These are phyloP conservation scores for Hevea brasiliensis DNA, from an alignment of 345 rosid genomes.

Conservation along the genomic window DNA sequence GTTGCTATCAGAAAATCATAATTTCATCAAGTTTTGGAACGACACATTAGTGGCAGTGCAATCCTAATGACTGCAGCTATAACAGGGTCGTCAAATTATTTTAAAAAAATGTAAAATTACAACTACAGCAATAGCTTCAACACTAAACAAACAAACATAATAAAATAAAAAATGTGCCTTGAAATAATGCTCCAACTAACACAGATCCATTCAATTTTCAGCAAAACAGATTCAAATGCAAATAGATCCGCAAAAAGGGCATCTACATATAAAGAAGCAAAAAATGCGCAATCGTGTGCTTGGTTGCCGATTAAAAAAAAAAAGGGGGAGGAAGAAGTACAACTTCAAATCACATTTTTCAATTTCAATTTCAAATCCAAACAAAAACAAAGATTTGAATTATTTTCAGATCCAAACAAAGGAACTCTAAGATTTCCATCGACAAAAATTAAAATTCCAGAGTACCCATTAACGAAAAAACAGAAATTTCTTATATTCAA, in stretches of 20 bases:
- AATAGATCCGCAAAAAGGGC: background rate
- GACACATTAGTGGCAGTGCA: background rate
- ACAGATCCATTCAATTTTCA: conserved; percentile 16
- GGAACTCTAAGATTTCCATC: conserved; percentile 20
- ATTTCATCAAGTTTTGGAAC: background rate
- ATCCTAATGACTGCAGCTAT: background rate
- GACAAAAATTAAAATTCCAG: conserved; percentile 7
- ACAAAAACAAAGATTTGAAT: background rate
- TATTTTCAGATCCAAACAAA: conserved; percentile 12
- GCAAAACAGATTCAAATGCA: conserved; percentile 4
- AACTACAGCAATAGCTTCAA: background rate
- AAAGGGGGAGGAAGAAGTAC: background rate
- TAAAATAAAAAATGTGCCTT: background rate
- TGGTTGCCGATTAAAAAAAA: background rate
- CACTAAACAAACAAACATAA: background rate
- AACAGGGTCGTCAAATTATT: background rate
- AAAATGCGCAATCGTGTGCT: background rate
- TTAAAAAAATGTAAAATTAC: no score
- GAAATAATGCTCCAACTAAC: background rate
- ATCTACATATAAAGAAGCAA: background rate
- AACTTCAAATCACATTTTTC: conserved; percentile 8
- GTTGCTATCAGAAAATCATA: background rate
- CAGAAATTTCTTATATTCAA: conserved; percentile 18
- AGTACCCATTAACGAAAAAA: conserved; percentile 7
- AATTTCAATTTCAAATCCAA: background rate